These are phyloP conservation scores for Rhizophora apiculata DNA, from an alignment of 345 rosid species.

Conservation along the genomic window DNA sequence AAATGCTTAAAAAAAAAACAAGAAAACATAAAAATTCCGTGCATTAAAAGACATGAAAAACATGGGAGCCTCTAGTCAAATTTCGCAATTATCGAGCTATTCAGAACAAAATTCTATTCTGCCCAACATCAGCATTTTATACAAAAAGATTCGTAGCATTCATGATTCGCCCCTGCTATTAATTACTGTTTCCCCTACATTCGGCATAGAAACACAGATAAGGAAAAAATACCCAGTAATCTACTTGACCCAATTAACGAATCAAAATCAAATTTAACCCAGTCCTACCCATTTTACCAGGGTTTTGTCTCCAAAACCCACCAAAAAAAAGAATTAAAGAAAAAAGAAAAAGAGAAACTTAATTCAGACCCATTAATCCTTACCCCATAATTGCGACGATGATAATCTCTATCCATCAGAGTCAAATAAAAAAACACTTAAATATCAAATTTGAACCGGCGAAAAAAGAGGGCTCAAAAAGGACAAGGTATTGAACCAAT, in stretches of 20 bases:
- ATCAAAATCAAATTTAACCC: not conserved
- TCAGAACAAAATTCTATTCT: no score
- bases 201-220: not conserved
- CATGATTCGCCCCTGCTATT: not conserved
- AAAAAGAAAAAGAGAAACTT: not conserved
- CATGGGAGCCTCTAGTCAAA: no score
- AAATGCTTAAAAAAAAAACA: no score
- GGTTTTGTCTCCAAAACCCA: not conserved
- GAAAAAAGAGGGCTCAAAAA: not conserved
- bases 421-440: not conserved
- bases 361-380: conserved; percentile 4
- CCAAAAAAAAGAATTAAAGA: not conserved
- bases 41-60: no score
- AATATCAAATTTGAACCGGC: not conserved
- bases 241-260: not conserved
- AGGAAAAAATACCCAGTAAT: not conserved
- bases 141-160: no score
- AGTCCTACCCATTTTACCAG: not conserved
- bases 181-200: not conserved
- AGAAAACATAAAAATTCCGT: no score
- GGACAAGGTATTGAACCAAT: not conserved
- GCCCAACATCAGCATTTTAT: no score
- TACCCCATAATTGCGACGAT: conserved; percentile 9
- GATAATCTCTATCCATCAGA: conserved; percentile 12
- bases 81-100: no score